Percentiles rank a stretch among this genome's conserved stretches.
These are phyloP conservation scores for Cornus kousa DNA, from an alignment of 148 eudicot genomes.

Conservation along the genomic window DNA sequence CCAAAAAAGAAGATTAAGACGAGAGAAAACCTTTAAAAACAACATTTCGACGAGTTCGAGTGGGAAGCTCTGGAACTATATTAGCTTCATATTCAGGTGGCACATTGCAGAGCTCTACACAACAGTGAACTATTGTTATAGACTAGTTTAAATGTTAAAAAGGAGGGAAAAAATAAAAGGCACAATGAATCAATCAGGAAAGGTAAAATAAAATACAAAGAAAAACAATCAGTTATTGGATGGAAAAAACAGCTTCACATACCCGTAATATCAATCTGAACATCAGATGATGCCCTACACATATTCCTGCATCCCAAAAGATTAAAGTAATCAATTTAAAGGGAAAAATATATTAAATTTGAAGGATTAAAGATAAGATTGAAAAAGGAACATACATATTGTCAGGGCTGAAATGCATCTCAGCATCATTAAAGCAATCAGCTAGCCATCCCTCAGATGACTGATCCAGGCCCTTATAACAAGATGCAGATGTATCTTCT, in stretches of 20 bases:
- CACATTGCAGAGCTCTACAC: slow-evolving; percentile 46
- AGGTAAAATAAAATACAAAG: neutral
- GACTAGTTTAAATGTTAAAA: neutral
- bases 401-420: slow-evolving; percentile 59
- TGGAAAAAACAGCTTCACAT: slow-evolving; percentile 9
- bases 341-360: neutral
- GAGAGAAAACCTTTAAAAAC: slow-evolving; percentile 62
- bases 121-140: neutral
- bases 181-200: neutral
- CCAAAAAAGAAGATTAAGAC: neutral
- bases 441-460: slow-evolving; percentile 86
- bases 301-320: slow-evolving; percentile 31
- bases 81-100: slow-evolving; percentile 34
- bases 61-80: slow-evolving; percentile 32
- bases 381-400: slow-evolving; percentile 43
- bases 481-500: slow-evolving; percentile 50
- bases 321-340: slow-evolving; percentile 1
- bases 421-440: slow-evolving; percentile 72
- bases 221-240: neutral
- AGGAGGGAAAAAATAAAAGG: neutral
- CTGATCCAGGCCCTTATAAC: slow-evolving; percentile 56
- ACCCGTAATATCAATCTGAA: slow-evolving; percentile 48
- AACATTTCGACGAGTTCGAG: slow-evolving; percentile 50
- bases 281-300: slow-evolving; percentile 43
- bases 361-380: neutral